phyloP scores from a whole-genome alignment of 108 stramenopile genomes.

The Tribonema minus region DNA sequence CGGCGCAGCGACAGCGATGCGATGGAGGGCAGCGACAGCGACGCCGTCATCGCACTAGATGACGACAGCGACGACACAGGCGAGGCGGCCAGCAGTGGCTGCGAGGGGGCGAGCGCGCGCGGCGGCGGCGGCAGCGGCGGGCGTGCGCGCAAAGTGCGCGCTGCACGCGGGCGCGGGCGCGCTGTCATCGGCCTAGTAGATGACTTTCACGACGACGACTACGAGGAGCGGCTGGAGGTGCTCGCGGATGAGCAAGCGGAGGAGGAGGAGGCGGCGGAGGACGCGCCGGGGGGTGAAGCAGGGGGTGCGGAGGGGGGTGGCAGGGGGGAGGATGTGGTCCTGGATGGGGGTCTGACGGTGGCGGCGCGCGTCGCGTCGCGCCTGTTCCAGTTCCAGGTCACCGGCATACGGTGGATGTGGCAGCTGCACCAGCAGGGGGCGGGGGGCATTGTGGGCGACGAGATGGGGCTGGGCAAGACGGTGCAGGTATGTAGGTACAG shows the following conservation, averaged over 20 bases:
- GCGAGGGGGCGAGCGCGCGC: background rate
- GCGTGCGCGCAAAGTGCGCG: background rate
- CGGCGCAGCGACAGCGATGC: no score
- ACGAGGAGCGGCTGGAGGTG: conserved; percentile 35
- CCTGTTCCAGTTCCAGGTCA: conserved; percentile 33
- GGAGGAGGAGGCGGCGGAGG: background rate
- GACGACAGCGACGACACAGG: background rate
- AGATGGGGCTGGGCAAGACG: conserved; percentile 94
- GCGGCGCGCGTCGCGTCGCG: conserved; percentile 1
- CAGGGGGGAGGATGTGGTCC: background rate
- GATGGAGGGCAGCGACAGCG: no score
- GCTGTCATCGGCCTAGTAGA: conserved; percentile 32
- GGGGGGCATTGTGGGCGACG: conserved; percentile 87
- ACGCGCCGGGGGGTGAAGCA: background rate
- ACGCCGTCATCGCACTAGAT: no score
- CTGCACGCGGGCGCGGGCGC: background rate
- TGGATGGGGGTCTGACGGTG: conserved; percentile 11
- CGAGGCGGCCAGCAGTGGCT: background rate
- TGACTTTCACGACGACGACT: conserved; percentile 47
- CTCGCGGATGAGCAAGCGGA: background rate
- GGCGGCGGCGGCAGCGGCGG: background rate
- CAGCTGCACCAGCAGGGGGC: conserved; percentile 80
- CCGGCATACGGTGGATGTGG: conserved; percentile 88
- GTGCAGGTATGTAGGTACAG: conserved; percentile 66
- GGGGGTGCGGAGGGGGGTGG: background rate